phyloP scores from a whole-genome alignment of 2,329 filamentous ascomycete genomes.

The Pseudogymnoascus sp. region DNA sequence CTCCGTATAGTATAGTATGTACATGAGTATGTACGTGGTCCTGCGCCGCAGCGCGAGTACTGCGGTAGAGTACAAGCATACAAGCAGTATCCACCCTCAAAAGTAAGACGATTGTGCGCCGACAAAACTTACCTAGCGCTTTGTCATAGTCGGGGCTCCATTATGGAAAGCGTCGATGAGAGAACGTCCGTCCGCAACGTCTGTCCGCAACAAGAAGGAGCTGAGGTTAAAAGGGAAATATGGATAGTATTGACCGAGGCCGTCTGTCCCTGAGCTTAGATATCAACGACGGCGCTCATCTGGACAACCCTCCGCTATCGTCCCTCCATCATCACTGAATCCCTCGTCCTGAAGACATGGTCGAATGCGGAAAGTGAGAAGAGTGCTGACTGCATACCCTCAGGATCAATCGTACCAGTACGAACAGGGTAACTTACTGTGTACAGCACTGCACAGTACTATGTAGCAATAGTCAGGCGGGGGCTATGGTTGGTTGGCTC shows the following conservation, averaged over 20 bases:
- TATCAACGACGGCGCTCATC: not conserved
- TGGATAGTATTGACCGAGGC: not conserved
- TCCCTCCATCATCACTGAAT: not conserved
- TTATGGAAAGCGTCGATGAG: not conserved
- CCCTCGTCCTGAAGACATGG: not conserved
- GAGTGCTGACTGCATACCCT: constrained; percentile 1
- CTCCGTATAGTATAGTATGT: not conserved
- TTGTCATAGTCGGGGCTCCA: not conserved
- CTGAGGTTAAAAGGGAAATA: not conserved
- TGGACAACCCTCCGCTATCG: not conserved
- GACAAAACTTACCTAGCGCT: not conserved
- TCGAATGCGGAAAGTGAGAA: constrained; percentile 1
- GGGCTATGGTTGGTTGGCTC: constrained; percentile 1
- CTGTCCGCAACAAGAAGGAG: not conserved
- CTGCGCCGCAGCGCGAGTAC: not conserved
- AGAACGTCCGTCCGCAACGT: not conserved
- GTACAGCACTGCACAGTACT: not conserved
- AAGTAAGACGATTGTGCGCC: constrained; percentile 1
- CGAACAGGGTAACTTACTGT: not conserved
- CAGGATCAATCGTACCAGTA: constrained; percentile 5
- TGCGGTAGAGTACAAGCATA: not conserved
- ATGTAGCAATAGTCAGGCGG: not conserved
- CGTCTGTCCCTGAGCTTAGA: not conserved
- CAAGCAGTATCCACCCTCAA: not conserved
- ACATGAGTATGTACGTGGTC: not conserved